Evolutionary conservation across 805 yeast species (phyloP).

Genomic region (Saccharomycopsis selenospora): DNA sequence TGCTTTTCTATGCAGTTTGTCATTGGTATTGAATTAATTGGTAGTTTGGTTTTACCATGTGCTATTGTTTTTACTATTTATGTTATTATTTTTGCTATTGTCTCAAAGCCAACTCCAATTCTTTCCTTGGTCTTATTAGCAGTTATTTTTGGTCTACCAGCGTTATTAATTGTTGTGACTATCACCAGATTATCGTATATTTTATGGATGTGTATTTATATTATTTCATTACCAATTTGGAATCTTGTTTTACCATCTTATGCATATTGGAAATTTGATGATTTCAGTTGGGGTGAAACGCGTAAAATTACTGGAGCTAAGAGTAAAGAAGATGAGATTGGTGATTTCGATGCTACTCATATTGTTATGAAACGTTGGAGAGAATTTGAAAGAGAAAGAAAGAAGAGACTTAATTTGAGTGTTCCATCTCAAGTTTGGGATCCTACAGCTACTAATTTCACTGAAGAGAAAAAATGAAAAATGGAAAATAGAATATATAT

Average conservation of each 20-base stretch:
- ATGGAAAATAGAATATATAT: no score
- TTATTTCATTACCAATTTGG: conserved; percentile 87
- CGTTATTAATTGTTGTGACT: conserved; percentile 69
- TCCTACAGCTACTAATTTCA: conserved; percentile 27
- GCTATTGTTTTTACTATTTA: conserved; percentile 80
- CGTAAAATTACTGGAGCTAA: conserved; percentile 67
- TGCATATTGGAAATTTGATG: conserved; percentile 93
- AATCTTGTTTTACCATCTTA: conserved; percentile 80
- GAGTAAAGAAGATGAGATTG: conserved; percentile 61
- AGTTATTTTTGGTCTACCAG: conserved; percentile 80
- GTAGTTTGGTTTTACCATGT: conserved; percentile 83
- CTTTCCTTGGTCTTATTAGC: conserved; percentile 71
- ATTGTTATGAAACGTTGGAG: conserved; percentile 93
- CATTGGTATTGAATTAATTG: conserved; percentile 73
- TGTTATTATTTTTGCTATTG: conserved; percentile 63
- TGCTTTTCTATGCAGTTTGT: conserved; percentile 95
- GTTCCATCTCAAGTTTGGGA: conserved; percentile 37
- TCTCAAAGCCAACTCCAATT: conserved; percentile 68
- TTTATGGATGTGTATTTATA: conserved; percentile 71
- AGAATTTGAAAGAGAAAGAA: conserved; percentile 74
- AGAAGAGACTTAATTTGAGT: conserved; percentile 6
- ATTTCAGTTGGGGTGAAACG: conserved; percentile 95
- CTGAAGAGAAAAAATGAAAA: not conserved
- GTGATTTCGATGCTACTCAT: conserved; percentile 85
- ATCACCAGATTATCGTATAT: conserved; percentile 68